Percentiles rank a stretch among this genome's conserved stretches.
phyloP scores from a whole-genome alignment of 1,284 basidiomycete species.

The Tremellales sp. region DNA sequence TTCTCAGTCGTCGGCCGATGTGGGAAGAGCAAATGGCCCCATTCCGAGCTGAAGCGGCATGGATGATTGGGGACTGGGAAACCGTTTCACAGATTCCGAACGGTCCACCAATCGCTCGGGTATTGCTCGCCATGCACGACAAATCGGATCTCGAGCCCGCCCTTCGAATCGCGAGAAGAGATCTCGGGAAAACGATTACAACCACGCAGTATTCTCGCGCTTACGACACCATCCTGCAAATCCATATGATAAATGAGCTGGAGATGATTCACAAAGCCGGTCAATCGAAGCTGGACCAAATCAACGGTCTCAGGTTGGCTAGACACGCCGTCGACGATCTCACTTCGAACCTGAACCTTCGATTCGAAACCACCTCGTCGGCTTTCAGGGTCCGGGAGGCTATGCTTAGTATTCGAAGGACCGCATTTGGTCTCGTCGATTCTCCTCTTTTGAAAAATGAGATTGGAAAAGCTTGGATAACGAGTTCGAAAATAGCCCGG shows the following conservation, averaged over 20 bases:
- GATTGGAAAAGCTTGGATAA: constrained; percentile 82
- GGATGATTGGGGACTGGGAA: constrained; percentile 92
- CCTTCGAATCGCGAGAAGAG: constrained; percentile 65
- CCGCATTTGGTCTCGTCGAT: constrained; percentile 62
- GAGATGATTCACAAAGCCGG: constrained; percentile 64
- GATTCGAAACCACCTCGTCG: constrained; percentile 61
- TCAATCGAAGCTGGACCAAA: constrained; percentile 5
- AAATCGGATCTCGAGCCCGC: constrained; percentile 54
- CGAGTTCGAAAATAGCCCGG: constrained; percentile 89
- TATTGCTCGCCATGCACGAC: constrained; percentile 73
- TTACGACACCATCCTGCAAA: constrained; percentile 80
- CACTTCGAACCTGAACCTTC: constrained; percentile 27
- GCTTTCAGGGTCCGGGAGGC: constrained; percentile 91
- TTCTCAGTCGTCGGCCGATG: constrained; percentile 76
- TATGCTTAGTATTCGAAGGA: constrained; percentile 82
- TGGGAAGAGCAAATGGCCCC: constrained; percentile 77
- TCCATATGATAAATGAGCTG: constrained; percentile 87
- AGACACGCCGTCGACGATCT: constrained; percentile 14
- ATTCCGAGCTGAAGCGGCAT: constrained; percentile 89
- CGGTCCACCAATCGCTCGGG: constrained; percentile 69
- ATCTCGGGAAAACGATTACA: constrained; percentile 75
- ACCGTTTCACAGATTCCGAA: constrained; percentile 60
- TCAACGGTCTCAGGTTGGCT: constrained; percentile 13
- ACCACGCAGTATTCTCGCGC: constrained; percentile 78
- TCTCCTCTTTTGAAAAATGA: constrained; percentile 51